Conservation (phyloP, 441 rosid genomes). For the Flueggea neowawraea region DNA sequence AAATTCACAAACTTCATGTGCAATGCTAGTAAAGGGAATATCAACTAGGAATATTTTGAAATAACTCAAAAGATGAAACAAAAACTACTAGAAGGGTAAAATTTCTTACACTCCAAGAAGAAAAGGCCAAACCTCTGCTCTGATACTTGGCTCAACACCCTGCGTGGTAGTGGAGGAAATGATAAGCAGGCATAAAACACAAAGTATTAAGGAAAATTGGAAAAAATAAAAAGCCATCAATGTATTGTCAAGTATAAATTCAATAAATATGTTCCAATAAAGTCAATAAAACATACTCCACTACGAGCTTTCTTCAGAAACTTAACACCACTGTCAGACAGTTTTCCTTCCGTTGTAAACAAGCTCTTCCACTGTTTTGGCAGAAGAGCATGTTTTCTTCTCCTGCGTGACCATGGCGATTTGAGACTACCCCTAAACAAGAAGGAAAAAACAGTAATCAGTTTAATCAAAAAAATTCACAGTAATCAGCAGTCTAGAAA, state of each 20-base stretch:
- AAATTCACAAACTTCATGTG: too few species aligned
- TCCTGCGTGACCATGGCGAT: conserved; percentile 89
- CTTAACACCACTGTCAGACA: conserved; percentile 69
- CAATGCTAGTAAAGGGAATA: too few species aligned
- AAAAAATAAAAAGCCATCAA: too few species aligned
- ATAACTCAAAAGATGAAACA: background rate
- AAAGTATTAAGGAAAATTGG: too few species aligned
- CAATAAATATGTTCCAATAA: too few species aligned
- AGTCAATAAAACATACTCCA: conserved; percentile 47
- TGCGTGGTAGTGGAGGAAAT: too few species aligned
- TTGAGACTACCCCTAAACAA: conserved; percentile 58
- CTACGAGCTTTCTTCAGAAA: conserved; percentile 88
- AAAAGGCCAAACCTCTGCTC: conserved; percentile 97
- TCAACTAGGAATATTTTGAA: conserved; percentile 7
- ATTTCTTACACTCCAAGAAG: conserved; percentile 86
- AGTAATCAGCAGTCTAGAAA: background rate
- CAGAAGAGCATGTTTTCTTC: conserved; percentile 80
- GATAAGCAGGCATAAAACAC: too few species aligned
- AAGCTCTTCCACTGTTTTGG: conserved; percentile 70
- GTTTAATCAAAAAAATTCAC: conserved; percentile 1
- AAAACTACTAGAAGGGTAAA: background rate
- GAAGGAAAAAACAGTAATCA: conserved; percentile 10
- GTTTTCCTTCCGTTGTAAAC: conserved; percentile 68
- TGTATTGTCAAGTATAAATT: too few species aligned
- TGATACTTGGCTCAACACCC: conserved; percentile 68